Conservation (phyloP, 768 basidiomycete species). For the Suillus subluteus region DNA sequence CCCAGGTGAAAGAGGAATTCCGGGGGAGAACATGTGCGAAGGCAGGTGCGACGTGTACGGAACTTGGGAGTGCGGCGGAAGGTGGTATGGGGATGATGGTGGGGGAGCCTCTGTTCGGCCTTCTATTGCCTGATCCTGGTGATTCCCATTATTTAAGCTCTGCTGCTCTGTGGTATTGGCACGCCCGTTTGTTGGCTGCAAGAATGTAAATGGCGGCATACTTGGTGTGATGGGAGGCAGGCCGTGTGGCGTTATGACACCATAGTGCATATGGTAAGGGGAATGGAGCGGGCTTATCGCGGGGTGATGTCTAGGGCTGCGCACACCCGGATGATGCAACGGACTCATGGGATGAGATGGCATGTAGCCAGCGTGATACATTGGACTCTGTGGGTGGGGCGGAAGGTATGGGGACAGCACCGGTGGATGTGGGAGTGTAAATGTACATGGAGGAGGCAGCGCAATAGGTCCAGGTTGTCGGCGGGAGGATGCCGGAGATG, state of each 20-base stretch:
- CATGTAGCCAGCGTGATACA: slow-evolving; percentile 41
- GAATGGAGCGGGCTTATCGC: slow-evolving; percentile 21
- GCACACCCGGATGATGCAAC: slow-evolving; percentile 43
- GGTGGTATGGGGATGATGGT: slow-evolving; percentile 14
- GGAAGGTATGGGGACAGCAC: slow-evolving; percentile 34
- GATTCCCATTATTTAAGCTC: slow-evolving; percentile 14
- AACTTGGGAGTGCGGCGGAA: slow-evolving; percentile 23
- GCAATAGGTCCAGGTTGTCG: slow-evolving; percentile 74
- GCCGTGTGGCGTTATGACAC: slow-evolving; percentile 70
- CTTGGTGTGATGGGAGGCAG: slow-evolving; percentile 95
- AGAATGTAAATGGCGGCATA: slow-evolving; percentile 94
- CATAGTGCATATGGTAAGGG: slow-evolving; percentile 30
- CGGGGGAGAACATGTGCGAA: slow-evolving; percentile 33
- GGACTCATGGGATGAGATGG: slow-evolving; percentile 34
- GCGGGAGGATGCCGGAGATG: slow-evolving; percentile 29
- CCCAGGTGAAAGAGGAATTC: slow-evolving; percentile 36
- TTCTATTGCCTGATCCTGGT: slow-evolving; percentile 4
- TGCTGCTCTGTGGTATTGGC: background rate
- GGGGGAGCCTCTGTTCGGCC: slow-evolving; percentile 14
- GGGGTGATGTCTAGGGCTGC: slow-evolving; percentile 36
- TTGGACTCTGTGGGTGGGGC: slow-evolving; percentile 40
- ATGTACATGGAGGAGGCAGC: slow-evolving; percentile 60
- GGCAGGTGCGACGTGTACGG: slow-evolving; percentile 27
- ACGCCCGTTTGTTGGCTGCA: slow-evolving; percentile 43
- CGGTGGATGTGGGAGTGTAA: slow-evolving; percentile 43